These are phyloP conservation scores for Prorocentrum cordatum DNA, from an alignment of 169 alveolate species.

Conservation along the genomic window DNA sequence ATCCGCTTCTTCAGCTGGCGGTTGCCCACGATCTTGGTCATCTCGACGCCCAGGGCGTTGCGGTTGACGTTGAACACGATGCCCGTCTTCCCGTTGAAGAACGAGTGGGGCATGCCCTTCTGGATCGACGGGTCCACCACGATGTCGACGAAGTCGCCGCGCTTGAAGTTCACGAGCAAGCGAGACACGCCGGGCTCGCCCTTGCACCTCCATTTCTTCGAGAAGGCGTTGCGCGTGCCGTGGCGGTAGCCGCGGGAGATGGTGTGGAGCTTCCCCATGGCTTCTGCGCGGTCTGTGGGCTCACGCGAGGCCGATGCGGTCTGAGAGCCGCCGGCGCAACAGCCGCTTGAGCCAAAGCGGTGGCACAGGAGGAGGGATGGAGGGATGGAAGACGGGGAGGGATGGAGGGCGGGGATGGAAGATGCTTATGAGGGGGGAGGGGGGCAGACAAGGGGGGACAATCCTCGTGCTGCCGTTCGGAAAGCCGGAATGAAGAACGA, in stretches of 20 bases:
- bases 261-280: slow-evolving; percentile 59
- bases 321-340: too few relatives aligned
- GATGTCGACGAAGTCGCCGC: slow-evolving; percentile 94
- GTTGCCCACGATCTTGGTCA: slow-evolving; percentile 94
- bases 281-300: too few relatives aligned
- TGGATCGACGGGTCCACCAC: slow-evolving; percentile 94
- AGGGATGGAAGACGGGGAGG: too few relatives aligned
- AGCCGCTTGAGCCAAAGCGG: too few relatives aligned
- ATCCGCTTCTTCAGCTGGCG: slow-evolving; percentile 92
- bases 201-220: slow-evolving; percentile 92
- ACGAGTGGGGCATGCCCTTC: slow-evolving; percentile 97
- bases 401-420: too few relatives aligned
- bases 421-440: too few relatives aligned
- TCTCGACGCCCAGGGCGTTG: slow-evolving; percentile 93
- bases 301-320: too few relatives aligned
- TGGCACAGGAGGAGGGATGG: too few relatives aligned
- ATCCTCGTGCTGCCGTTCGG: too few relatives aligned
- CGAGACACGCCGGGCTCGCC: slow-evolving; percentile 92
- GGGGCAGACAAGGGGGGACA: too few relatives aligned
- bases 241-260: slow-evolving; percentile 94
- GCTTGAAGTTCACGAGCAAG: slow-evolving; percentile 86
- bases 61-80: slow-evolving; percentile 93
- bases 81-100: slow-evolving; percentile 99
- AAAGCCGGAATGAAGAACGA: too few relatives aligned
- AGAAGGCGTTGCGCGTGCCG: slow-evolving; percentile 95